Conservation (phyloP, 192 early-diverging fungal genomes). For the Umbelopsis sp. region DNA sequence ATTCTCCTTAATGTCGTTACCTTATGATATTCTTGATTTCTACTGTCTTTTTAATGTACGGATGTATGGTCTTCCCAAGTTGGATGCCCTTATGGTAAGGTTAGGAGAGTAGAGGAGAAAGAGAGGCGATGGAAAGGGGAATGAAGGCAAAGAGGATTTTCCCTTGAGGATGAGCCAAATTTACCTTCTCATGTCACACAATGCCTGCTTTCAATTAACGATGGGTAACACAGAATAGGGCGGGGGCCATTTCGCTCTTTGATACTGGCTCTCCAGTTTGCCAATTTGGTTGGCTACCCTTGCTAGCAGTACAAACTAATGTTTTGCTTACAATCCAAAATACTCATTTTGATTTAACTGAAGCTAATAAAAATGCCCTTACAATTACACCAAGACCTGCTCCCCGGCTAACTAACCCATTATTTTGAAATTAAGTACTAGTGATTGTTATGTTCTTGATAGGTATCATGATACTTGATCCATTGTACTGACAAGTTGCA, state of each 20-base stretch:
- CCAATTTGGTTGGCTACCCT: neutral
- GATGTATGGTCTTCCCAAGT: neutral
- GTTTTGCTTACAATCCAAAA: too few relatives aligned
- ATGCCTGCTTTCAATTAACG: conserved; percentile 10
- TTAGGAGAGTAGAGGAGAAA: neutral
- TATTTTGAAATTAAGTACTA: too few relatives aligned
- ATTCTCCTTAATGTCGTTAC: neutral
- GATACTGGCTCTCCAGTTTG: neutral
- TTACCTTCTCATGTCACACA: conserved; percentile 18
- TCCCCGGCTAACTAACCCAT: too few relatives aligned
- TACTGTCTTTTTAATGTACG: neutral
- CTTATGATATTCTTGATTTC: neutral
- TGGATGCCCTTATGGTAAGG: neutral
- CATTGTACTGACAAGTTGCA: neutral
- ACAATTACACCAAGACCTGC: too few relatives aligned
- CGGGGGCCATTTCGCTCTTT: neutral
- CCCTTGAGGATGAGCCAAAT: neutral
- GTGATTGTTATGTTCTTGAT: too few relatives aligned
- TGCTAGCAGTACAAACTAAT: neutral
- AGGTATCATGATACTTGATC: too few relatives aligned
- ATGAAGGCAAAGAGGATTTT: neutral
- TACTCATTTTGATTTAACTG: too few relatives aligned
- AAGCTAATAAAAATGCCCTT: too few relatives aligned
- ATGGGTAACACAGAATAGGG: neutral
- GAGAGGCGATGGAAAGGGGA: neutral